These are phyloP conservation scores for Hanseniaspora singularis DNA, from an alignment of 805 yeast genomes.

Conservation along the genomic window DNA sequence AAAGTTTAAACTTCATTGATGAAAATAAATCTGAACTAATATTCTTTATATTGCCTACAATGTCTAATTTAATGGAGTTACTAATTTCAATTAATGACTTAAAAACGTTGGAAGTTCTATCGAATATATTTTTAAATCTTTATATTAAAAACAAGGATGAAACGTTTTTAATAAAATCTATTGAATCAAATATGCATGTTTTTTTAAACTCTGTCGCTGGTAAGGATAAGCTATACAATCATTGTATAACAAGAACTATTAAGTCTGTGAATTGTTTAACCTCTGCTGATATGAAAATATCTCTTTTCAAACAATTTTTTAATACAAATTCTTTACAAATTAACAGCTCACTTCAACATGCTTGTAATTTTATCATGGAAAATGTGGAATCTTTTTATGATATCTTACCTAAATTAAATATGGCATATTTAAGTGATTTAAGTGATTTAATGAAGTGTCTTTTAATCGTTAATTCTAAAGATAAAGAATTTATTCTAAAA, in stretches of 20 bases:
- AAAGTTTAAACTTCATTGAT: background rate
- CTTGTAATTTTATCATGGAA: conserved; percentile 16
- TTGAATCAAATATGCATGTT: conserved; percentile 17
- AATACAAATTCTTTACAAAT: conserved; percentile 19
- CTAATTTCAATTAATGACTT: background rate
- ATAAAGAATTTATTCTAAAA: conserved; percentile 9
- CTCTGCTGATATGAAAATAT: conserved; percentile 14
- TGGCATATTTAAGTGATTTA: conserved; percentile 16
- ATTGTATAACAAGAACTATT: conserved; percentile 15
- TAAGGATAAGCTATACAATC: background rate
- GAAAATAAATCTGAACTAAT: background rate
- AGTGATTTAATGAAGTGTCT: conserved; percentile 26
- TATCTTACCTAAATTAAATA: background rate
- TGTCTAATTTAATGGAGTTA: background rate
- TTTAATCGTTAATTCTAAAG: conserved; percentile 13
- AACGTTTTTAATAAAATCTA: conserved; percentile 17
- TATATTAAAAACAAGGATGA: conserved; percentile 19
- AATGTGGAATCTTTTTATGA: background rate
- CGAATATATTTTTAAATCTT: conserved; percentile 24
- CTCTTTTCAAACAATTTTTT: conserved; percentile 20
- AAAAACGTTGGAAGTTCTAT: conserved; percentile 19
- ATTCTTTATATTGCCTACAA: background rate
- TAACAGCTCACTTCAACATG: conserved; percentile 11
- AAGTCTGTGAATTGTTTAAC: conserved; percentile 19
- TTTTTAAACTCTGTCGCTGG: conserved; percentile 5